These are phyloP conservation scores for Aureobasidium sp. DNA, from an alignment of 2,329 filamentous ascomycete genomes.

Conservation along the genomic window DNA sequence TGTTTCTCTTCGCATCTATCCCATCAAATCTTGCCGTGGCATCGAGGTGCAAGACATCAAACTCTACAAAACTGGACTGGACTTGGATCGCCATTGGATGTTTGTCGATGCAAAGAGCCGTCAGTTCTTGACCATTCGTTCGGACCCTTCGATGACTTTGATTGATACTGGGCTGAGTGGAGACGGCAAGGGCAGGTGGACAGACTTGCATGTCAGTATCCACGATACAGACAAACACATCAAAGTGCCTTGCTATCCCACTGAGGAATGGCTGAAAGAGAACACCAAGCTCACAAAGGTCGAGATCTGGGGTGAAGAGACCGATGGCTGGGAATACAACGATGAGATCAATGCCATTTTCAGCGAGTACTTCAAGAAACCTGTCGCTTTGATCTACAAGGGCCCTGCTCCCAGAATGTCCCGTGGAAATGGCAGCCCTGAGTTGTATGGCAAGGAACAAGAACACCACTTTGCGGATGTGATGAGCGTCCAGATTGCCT, in stretches of 20 bases:
- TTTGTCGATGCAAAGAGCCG: slow-evolving; percentile 48
- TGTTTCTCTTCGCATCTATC: slow-evolving; percentile 51
- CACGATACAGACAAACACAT: slow-evolving; percentile 38
- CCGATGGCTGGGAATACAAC: slow-evolving; percentile 51
- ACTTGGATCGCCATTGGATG: slow-evolving; percentile 61
- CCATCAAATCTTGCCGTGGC: slow-evolving; percentile 61
- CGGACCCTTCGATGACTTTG: slow-evolving; percentile 55
- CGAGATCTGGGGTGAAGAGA: slow-evolving; percentile 53
- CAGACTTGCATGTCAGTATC: slow-evolving; percentile 44
- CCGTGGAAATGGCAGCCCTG: slow-evolving; percentile 48
- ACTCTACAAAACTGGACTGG: slow-evolving; percentile 51
- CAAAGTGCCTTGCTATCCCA: slow-evolving; percentile 50
- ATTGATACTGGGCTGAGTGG: slow-evolving; percentile 49
- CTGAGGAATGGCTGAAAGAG: slow-evolving; percentile 44
- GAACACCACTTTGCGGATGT: slow-evolving; percentile 54
- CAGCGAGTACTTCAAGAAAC: slow-evolving; percentile 48
- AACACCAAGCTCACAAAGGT: slow-evolving; percentile 47
- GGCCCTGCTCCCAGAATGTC: slow-evolving; percentile 51
- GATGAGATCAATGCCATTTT: slow-evolving; percentile 47
- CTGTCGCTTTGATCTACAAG: slow-evolving; percentile 56
- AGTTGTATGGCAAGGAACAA: slow-evolving; percentile 41
- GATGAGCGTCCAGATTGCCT: slow-evolving; percentile 50
- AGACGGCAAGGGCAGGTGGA: slow-evolving; percentile 26
- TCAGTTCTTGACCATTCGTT: slow-evolving; percentile 57
- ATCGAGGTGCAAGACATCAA: slow-evolving; percentile 47